Evolutionary conservation across 169 alveolate genomes (phyloP), one percentile per base, ranked within the genome.

Genomic region (Plasmodium reichenowi): DNA sequence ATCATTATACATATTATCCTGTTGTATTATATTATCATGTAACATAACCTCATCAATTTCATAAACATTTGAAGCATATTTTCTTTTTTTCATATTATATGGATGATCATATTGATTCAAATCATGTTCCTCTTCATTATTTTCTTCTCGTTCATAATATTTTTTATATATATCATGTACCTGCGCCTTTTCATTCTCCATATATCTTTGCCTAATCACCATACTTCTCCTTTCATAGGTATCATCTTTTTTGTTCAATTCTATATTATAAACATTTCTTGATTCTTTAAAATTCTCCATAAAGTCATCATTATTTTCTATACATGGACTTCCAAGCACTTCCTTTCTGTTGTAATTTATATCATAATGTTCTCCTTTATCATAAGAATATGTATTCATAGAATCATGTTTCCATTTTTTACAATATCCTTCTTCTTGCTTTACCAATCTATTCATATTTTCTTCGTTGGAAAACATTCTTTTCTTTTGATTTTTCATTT

Each of bases 171-270:
- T 2, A 15, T 66, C 58, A n/a, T 17, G 58, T 15, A 24, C 22
- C 12, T 22, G 38, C 12, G 1, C 62, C 9, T 72, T 50, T 24
- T 60, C 47, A 13, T 47, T 38, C 9, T 38, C 47, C 10, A 38
- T 38, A 38, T 38, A 38, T 5, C 85, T 24, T 10, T n/a, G 15
- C 4, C 4, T 43, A 6, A 9, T 0, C 48, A 9, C 0, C 48
- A 22, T 26, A 29, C 59, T 13, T 71, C 86, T 20, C 13, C 88
- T 66, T 47, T 74, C 50, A 54, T 83, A n/a, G 26, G 60, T 3
- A 45, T 59, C 58, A 56, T 22, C 45, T 13, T 29, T 20, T 17
- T 63, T 32, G 17, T 15, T 60, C 29, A 1, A 2, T 38, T 38
- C 47, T 38, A 38, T 38, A 38, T 38, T 38, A 38, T 38, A 5